These are phyloP conservation scores for Hortaea werneckii DNA, from an alignment of 2,329 filamentous ascomycete species.

Conservation along the genomic window DNA sequence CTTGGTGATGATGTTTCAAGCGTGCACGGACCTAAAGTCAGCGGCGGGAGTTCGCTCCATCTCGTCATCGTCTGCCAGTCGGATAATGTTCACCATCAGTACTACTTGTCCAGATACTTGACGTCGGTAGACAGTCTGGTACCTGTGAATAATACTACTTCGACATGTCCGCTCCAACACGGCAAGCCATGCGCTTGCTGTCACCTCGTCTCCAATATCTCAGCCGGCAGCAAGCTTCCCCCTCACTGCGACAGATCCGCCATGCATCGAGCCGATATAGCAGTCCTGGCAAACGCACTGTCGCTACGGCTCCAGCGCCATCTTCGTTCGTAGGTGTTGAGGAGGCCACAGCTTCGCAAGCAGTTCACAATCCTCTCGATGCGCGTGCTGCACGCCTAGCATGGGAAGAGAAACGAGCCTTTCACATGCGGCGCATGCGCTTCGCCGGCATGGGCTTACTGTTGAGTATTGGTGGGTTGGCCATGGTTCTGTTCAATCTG, in stretches of 20 bases:
- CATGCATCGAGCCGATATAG: conserved; percentile 25
- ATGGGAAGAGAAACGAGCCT: conserved; percentile 20
- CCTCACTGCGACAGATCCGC: conserved; percentile 15
- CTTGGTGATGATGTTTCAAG: no score
- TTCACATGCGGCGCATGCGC: conserved; percentile 25
- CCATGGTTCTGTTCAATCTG: conserved; percentile 22
- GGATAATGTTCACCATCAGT: no score
- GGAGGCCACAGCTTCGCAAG: conserved; percentile 4
- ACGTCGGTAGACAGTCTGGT: no score
- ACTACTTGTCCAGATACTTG: no score
- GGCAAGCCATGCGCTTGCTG: conserved; percentile 21
- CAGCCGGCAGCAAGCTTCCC: conserved; percentile 8
- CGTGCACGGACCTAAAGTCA: no score
- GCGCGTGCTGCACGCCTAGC: conserved; percentile 15
- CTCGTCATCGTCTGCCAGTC: no score
- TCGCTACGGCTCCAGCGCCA: conserved; percentile 13
- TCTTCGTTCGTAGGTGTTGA: conserved; percentile 13
- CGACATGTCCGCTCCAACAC: conserved; percentile 17
- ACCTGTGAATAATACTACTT: not conserved
- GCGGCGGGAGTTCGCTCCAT: no score
- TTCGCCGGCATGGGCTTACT: conserved; percentile 28
- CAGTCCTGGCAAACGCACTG: conserved; percentile 20
- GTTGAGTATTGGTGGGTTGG: conserved; percentile 21
- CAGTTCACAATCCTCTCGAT: conserved; percentile 14
- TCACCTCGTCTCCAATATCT: conserved; percentile 18